These are phyloP conservation scores for Celoporthe dispersa DNA, from an alignment of 2,329 filamentous ascomycete species.

Conservation along the genomic window DNA sequence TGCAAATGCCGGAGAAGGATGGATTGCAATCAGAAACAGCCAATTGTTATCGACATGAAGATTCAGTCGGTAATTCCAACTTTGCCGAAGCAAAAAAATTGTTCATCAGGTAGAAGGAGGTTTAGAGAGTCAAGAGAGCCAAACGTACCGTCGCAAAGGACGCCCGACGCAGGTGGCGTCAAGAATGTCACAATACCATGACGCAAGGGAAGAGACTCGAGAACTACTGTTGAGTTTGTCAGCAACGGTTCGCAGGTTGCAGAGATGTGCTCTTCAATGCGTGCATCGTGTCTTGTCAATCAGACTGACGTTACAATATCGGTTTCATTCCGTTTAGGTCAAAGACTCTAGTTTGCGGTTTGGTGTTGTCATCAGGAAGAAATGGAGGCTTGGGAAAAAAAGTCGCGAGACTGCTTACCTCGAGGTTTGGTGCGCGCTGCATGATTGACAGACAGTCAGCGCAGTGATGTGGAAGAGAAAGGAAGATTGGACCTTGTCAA, in stretches of 20 bases:
- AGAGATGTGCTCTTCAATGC: conserved; percentile 24
- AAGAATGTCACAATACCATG: not conserved
- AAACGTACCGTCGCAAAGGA: conserved; percentile 33
- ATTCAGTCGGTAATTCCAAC: conserved; percentile 98
- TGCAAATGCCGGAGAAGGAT: conserved; percentile 33
- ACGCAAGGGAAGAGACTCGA: conserved; percentile 10
- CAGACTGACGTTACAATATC: conserved; percentile 93
- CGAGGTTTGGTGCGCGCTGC: conserved; percentile 19
- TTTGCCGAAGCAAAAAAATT: conserved; percentile 67
- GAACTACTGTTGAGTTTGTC: conserved; percentile 24
- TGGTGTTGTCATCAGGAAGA: conserved; percentile 76
- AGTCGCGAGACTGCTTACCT: conserved; percentile 26
- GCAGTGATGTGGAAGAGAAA: conserved; percentile 21
- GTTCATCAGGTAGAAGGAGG: conserved; percentile 61
- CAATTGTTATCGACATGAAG: conserved; percentile 79
- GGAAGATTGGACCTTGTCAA: conserved; percentile 1
- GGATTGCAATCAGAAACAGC: conserved; percentile 74
- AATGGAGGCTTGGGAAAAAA: conserved; percentile 29
- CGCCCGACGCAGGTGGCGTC: conserved; percentile 10
- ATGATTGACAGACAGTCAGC: conserved; percentile 27
- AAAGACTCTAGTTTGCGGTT: conserved; percentile 99
- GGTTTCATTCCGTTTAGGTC: conserved; percentile 83
- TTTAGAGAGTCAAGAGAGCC: not conserved
- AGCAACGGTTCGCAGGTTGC: conserved; percentile 17
- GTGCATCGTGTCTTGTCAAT: conserved; percentile 35